A percentile compares a stretch with the other conserved stretches of the same genome.
Evolutionary conservation across 2,329 filamentous ascomycete species (phyloP).

Genomic region (Arthroderma sp.): DNA sequence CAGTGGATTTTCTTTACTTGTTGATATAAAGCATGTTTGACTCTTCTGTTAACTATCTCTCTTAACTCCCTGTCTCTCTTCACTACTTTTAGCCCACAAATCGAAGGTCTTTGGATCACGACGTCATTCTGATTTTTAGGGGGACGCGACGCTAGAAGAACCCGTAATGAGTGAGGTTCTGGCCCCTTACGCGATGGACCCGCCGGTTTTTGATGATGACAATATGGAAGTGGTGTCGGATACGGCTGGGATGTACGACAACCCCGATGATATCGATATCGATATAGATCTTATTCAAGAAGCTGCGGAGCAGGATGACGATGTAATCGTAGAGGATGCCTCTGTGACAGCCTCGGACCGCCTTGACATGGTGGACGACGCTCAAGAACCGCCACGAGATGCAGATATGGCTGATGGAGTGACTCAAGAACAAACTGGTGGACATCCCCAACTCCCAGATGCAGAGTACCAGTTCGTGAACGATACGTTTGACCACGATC

Average conservation of each 20-base stretch:
- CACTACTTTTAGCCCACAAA: no score
- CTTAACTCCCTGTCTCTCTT: no score
- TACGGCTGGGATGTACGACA: constrained; percentile 26
- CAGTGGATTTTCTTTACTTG: no score
- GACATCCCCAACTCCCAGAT: constrained; percentile 11
- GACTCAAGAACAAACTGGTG: constrained; percentile 13
- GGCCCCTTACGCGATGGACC: constrained; percentile 21
- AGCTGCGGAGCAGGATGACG: constrained; percentile 38
- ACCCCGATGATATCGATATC: constrained; percentile 33
- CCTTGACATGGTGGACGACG: constrained; percentile 19
- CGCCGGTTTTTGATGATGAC: constrained; percentile 29
- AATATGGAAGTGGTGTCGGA: constrained; percentile 32
- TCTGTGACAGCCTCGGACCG: constrained; percentile 28
- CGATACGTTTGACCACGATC: background rate
- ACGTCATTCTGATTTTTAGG: no score
- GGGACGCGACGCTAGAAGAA: no score
- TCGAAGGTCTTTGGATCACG: no score
- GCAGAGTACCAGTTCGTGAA: constrained; percentile 11
- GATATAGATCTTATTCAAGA: constrained; percentile 43
- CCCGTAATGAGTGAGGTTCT: no score
- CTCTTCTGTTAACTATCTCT: no score
- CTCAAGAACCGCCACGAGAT: constrained; percentile 22
- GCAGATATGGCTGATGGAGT: constrained; percentile 37
- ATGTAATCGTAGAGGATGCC: constrained; percentile 42
- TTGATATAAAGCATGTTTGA: no score